Base-by-base conservation (phyloP, 2,329 filamentous ascomycete species). In the Penicillium sp. region DNA sequence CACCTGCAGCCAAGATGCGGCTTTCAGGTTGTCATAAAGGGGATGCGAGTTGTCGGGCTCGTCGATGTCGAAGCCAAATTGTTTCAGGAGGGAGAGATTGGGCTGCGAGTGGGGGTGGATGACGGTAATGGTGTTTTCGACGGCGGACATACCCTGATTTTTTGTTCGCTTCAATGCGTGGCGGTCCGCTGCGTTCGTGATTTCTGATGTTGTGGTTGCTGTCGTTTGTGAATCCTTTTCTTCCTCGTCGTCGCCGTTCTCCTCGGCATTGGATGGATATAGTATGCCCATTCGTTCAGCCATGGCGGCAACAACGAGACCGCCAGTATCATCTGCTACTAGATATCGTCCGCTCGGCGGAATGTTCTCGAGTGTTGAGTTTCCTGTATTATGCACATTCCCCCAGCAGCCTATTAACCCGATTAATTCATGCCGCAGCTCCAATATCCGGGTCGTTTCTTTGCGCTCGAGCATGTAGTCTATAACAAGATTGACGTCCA, bases 1-100 rank as follows among this genome's bases (percentile, higher is more conserved):
- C 5, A 99, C 83, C 73, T 97, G 93, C 2, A 99, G 83, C 92
- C 93, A 99, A 26, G 90, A 93, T 28, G 97, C 79, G 5, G 88
- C 84, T 65, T 93, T 87, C 52, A 99, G 83, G 68, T 94, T 87
- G 16, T 83, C 87, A 71, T 88, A 83, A 11, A 99, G 83, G 0
- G 94, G 93, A 68, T 97, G 94, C 0, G 77, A 71, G 23, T 84
- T 78, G 14, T 82, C 78, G 54, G 79, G 84, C 60, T 84, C 84
- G 58, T 83, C 82, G 63, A 81, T 77, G 73, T 96, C 91, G 75
- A 87, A 97, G 71, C 85, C 85, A 75, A 96, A 97, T 78, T 96
- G 95, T 69, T 90, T 90, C 20, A 99, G 82, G 49, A 94, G 82
- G 18, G 87, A 87, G 58, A 97, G 83, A 70, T 97, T 97, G 90